Evolutionary conservation across 1,139 yeast species (phyloP), one percentile per base, ranked within the genome.

Genomic region (Debaryomyces sp.): DNA sequence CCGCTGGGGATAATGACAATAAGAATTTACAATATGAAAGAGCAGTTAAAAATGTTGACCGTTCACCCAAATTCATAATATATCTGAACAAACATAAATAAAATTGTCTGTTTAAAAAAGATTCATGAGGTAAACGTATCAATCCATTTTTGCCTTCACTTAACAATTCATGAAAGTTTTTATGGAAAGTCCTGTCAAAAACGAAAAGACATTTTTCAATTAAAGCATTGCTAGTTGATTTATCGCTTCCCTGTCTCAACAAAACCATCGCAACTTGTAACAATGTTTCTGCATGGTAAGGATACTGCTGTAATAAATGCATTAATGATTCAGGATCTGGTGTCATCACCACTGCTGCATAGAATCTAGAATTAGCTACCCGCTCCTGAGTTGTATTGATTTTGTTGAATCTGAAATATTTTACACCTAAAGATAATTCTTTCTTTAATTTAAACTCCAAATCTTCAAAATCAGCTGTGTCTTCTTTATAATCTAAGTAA

Each of bases 41-140:
- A 1, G 96, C 96, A 0, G 97, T 89, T 49, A 70, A 78, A 61
- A 81, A 84, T 1, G 94, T 87, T 7, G 96, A 89, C 57, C 91
- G 79, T 59, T 87, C 91, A 2, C 91, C 89, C 41, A 91, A 69
- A 2, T 82, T 82, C 21, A 80, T 76, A 47, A 90, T 82, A 59
- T 88, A 85, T 58, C 94, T 78, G 72, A 89, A 89, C 5, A 89
- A 59, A 9, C 90, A 80, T 51, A 90, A 68, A 57, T 87, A 87
- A 55, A 90, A 85, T 57, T 86, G 91, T 54, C 97, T 77, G 66
- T 89, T 90, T 66, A 85, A 78, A 58, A 83, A 87, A 41, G 77
- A 75, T 61, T 87, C 90, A 66, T 81, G 91, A 1, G 97, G 97
- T 36, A 91, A 68, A 51, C 96, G 80, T 21, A 84, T 73, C 17